A percentile compares a stretch with the other conserved stretches of the same genome.
These are phyloP conservation scores for Gossypium trilobum DNA, from an alignment of 441 rosid species.

Conservation along the genomic window DNA sequence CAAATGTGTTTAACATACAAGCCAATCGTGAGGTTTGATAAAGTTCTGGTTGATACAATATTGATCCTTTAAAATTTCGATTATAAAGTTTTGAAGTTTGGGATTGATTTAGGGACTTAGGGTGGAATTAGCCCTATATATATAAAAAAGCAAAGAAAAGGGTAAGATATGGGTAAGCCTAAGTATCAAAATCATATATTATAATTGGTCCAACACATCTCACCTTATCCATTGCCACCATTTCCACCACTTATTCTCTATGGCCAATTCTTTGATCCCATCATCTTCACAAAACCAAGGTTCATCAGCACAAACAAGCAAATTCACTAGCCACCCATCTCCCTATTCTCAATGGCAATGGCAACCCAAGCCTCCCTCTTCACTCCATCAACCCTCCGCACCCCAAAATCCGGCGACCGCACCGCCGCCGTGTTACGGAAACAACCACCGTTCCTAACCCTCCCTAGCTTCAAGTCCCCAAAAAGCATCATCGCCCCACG, in stretches of 20 bases:
- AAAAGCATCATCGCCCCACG: conserved; percentile 15
- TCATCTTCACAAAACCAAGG: conserved; percentile 10
- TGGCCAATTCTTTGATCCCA: conserved; percentile 16
- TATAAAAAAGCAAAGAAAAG: not conserved
- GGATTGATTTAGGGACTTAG: no score
- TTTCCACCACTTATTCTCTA: conserved; percentile 15
- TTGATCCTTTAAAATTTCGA: no score
- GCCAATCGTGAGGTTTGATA: no score
- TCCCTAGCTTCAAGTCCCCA: conserved; percentile 28
- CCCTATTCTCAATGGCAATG: conserved; percentile 14
- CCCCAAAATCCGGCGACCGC: conserved; percentile 18
- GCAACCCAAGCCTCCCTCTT: conserved; percentile 39
- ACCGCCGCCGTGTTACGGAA: conserved; percentile 15
- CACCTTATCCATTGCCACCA: conserved; percentile 17
- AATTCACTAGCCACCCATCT: not conserved
- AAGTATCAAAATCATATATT: conserved; percentile 12
- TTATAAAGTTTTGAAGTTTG: no score
- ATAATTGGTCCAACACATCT: conserved; percentile 20
- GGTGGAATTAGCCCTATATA: no score
- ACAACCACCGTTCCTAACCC: conserved; percentile 19
- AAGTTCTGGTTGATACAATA: no score
- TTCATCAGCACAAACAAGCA: not conserved
- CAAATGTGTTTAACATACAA: no score
- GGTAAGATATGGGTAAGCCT: conserved; percentile 6
- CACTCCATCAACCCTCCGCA: conserved; percentile 24